Base-by-base conservation (phyloP, 306 rosid species). In the Castanea mollissima region DNA sequence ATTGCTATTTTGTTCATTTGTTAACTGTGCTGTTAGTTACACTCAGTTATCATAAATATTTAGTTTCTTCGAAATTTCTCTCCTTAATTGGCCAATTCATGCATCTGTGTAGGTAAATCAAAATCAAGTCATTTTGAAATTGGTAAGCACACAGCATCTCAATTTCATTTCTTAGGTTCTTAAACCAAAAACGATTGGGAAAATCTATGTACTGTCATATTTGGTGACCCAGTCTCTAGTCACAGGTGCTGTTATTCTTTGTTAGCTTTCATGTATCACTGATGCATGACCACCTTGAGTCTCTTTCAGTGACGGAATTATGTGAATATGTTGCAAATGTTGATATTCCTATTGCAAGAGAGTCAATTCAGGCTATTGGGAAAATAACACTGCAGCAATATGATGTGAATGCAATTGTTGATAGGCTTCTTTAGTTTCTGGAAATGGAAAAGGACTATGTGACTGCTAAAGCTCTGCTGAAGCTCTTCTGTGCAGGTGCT, bases 361-460 rank as follows among this genome's bases (percentile, higher is more conserved):
- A 96, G 86, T 96, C 99, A 4, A 93, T 96, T 74, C 97, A 97
- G 74, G 99, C 99, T 78, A 98, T 96, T 73, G 99, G 99, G 83
- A 96, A 93, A 85, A 96, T 96, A 83, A 98, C 99, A 67, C 86
- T 96, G 76, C 98, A 96, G 85, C 99, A 96, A 83, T 96, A 96
- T 89, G 99, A 96, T 78, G 98, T 96, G 86, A 96, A 96, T 85
- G 99, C 99, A 44, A 96, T 96, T 78, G 99, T 96, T 67, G 99
- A 96, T 71, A 88, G 99, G 78, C 99, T 96, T 87, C 93, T 96
- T 58, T 98, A 96, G 86, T 96, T 96, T 91, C 92, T 96, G 80
- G 99, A 96, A 91, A 93, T 96, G 99, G 99, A 96, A 87, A 96
- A 96, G 87, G 99, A 96, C 89, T 93, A 93, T 85, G 98, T 96